Conservation (phyloP, 2,329 filamentous ascomycete species). For the Chrysoporthe cubensis region DNA sequence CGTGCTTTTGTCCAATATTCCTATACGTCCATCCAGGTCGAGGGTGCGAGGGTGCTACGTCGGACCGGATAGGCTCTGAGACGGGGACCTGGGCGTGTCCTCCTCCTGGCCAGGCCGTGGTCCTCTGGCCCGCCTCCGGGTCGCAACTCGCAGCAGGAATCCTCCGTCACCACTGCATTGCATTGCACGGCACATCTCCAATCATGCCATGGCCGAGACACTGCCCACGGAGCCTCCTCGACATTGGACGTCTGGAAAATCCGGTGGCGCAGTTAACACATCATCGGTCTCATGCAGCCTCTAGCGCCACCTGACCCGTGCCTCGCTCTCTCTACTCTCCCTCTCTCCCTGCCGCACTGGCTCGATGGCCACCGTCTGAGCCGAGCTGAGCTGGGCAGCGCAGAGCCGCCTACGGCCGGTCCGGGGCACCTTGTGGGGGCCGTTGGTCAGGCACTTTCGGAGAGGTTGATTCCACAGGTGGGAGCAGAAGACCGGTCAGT, state of each 20-base stretch:
- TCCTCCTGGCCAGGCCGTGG: background rate
- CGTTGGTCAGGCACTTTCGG: background rate
- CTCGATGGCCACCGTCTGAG: background rate
- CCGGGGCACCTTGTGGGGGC: background rate
- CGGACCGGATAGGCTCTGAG: background rate
- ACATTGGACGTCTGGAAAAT: background rate
- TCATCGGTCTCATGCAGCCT: conserved; percentile 8
- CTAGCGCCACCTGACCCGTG: background rate
- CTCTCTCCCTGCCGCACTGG: background rate
- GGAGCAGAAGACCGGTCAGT: too few species aligned
- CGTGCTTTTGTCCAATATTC: background rate
- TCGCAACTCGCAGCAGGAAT: background rate
- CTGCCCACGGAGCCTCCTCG: background rate
- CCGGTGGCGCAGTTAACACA: conserved; percentile 7
- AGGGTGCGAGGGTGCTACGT: background rate
- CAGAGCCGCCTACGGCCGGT: background rate
- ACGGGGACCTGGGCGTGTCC: background rate
- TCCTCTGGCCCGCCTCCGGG: background rate
- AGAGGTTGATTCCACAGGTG: background rate
- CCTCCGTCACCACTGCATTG: background rate
- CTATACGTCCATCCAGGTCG: background rate
- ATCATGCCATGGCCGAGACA: background rate
- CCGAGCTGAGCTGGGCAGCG: background rate
- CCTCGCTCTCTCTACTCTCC: background rate
- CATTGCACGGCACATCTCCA: background rate